Percentiles rank a stretch among this genome's conserved stretches.
Evolutionary conservation across 108 stramenopile species (phyloP).

Genomic region (Mediolabrus comicus): DNA sequence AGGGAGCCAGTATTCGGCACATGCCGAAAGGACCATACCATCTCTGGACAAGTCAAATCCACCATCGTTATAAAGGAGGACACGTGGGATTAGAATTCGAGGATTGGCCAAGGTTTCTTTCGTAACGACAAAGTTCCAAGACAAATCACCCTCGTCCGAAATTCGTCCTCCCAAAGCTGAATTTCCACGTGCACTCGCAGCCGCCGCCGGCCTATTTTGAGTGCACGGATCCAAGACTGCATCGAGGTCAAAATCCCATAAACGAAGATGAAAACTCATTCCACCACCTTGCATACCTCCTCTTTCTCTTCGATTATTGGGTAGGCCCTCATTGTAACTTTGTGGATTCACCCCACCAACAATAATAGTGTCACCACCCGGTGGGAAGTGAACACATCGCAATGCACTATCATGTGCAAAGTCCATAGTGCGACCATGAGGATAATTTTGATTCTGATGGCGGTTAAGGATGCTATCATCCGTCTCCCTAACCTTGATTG

Average conservation of each 20-base stretch:
- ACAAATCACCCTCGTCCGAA: slow-evolving; percentile 40
- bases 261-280: slow-evolving; percentile 75
- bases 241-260: slow-evolving; percentile 80
- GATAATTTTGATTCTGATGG: slow-evolving; percentile 19
- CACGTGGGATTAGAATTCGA: slow-evolving; percentile 76
- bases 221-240: slow-evolving; percentile 43
- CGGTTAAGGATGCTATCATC: slow-evolving; percentile 28
- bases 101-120: slow-evolving; percentile 50
- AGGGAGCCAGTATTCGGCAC: slow-evolving; percentile 87
- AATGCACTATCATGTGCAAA: slow-evolving; percentile 46
- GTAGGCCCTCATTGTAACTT: slow-evolving; percentile 34
- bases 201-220: not conserved
- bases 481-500: slow-evolving; percentile 12
- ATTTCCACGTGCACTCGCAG: not conserved
- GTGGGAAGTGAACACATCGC: slow-evolving; percentile 94
- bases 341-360: slow-evolving; percentile 86
- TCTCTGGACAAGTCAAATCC: slow-evolving; percentile 93
- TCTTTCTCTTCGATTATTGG: slow-evolving; percentile 16
- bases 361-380: slow-evolving; percentile 74
- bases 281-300: slow-evolving; percentile 48
- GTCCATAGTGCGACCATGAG: slow-evolving; percentile 33
- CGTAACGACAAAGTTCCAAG: slow-evolving; percentile 22
- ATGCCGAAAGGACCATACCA: slow-evolving; percentile 86
- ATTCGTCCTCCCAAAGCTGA: slow-evolving; percentile 24
- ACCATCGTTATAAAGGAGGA: slow-evolving; percentile 94